Evolutionary conservation across 208 protist species (phyloP), one percentile per base, ranked within the genome.

Genomic region (Leishmania amazonensis): DNA sequence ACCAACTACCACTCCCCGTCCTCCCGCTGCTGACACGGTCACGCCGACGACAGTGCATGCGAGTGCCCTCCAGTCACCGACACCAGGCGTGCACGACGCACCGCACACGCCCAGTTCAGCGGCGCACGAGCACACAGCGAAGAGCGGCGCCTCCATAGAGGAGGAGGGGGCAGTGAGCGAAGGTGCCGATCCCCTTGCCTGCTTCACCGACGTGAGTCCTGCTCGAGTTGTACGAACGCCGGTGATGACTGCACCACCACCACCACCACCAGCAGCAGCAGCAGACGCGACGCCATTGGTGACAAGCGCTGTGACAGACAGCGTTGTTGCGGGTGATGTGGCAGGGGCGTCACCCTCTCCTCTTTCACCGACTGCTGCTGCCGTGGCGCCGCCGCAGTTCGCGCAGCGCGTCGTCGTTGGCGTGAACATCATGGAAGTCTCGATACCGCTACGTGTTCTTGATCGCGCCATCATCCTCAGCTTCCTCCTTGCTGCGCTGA

Each of bases 391-490:
- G 31, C 70, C 42, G 42, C 71, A 58, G 31, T 53, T 42, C 1
- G 53, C 76, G 45, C 68, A 83, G 68, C 75, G 65, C 21, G 73
- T 79, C 3, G 78, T 85, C 3, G 75, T 86, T 1, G 31, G 49
- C n/a, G 19, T 89, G 1, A n/a, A 60, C 19, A 45, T 57, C 73
- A n/a, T 83, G 3, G n/a, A n/a, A 19, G 38, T 81, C 4, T 58
- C 62, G 19, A 65, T 86, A 28, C 38, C 79, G 4, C 49, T 87
- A 54, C 64, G 64, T 31, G 9, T 77, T 47, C 15, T 89, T 47
- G 84, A 86, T 47, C 83, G 74, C 5, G 53, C 76, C 2, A 80
- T 89, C 58, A 54, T 75, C 13, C 19, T n/a, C n/a, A 87, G 80
- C 49, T 62, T 81, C 35, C 28, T 58, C 24, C 2, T 89, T 19